These are phyloP conservation scores for Williopsis jadinii DNA, from an alignment of 1,139 yeast genomes.

Conservation along the genomic window DNA sequence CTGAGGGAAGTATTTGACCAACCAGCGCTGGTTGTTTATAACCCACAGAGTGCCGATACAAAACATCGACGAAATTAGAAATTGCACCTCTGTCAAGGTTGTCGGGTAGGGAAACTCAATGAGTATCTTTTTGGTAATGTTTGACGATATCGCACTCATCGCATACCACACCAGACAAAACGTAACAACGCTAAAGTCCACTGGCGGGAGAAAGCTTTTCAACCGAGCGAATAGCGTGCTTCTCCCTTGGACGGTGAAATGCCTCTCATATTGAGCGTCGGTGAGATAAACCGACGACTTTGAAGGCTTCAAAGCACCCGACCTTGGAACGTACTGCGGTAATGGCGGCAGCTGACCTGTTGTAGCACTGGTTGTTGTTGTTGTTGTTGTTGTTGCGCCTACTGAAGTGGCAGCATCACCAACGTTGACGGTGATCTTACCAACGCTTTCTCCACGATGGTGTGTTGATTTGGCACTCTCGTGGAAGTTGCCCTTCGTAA, in stretches of 20 bases:
- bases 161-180: conserved; percentile 75
- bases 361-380: neutral
- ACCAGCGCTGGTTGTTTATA: conserved; percentile 15
- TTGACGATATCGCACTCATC: conserved; percentile 74
- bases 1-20: conserved; percentile 37
- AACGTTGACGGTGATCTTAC: neutral
- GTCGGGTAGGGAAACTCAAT: conserved; percentile 69
- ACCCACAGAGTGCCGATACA: conserved; percentile 31
- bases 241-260: conserved; percentile 18
- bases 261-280: conserved; percentile 16
- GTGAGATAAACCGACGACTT: conserved; percentile 19
- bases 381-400: neutral
- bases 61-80: conserved; percentile 54
- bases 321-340: neutral
- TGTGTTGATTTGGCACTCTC: too few species aligned
- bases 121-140: conserved; percentile 71
- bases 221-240: conserved; percentile 7
- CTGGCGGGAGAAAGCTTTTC: conserved; percentile 14
- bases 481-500: too few species aligned
- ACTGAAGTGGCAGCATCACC: neutral
- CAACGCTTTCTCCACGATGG: too few species aligned
- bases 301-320: conserved; percentile 17
- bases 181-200: conserved; percentile 29
- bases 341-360: neutral
- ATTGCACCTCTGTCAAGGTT: conserved; percentile 81